Conservation (phyloP, 2,329 filamentous ascomycete genomes). For the Microcyclospora pomicola region DNA sequence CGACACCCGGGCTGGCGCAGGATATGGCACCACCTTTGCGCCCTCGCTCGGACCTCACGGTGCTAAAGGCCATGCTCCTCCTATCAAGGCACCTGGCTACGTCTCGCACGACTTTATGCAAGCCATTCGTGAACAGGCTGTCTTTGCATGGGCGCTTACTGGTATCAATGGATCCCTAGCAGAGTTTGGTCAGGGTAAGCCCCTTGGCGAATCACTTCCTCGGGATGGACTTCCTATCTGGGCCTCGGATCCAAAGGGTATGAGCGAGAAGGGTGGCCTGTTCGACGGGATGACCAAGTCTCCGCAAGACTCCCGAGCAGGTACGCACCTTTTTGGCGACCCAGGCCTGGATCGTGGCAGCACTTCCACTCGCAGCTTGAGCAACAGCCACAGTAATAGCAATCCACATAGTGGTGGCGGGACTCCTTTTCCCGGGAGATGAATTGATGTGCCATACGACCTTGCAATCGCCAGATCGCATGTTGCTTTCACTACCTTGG, state of each 20-base stretch:
- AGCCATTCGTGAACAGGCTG: conserved; percentile 68
- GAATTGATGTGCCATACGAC: too few relatives aligned
- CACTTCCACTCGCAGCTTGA: conserved; percentile 5
- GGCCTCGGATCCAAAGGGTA: conserved; percentile 27
- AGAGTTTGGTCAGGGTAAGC: conserved; percentile 47
- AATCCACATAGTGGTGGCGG: not conserved
- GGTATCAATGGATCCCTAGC: conserved; percentile 67
- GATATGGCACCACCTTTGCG: conserved; percentile 21
- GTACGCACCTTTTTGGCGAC: conserved; percentile 18
- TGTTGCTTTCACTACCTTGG: too few relatives aligned
- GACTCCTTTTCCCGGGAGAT: too few relatives aligned
- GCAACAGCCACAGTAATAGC: conserved; percentile 4
- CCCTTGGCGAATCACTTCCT: conserved; percentile 50
- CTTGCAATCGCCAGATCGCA: too few relatives aligned
- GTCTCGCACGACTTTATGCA: conserved; percentile 53
- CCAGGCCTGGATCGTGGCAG: conserved; percentile 15
- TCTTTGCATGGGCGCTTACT: conserved; percentile 74
- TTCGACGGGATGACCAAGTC: conserved; percentile 1
- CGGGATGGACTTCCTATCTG: conserved; percentile 47
- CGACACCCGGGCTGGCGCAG: conserved; percentile 20
- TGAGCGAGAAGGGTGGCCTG: conserved; percentile 4
- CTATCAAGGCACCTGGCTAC: conserved; percentile 11
- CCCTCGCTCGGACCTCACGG: conserved; percentile 22
- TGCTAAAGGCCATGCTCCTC: conserved; percentile 25
- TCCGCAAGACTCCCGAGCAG: conserved; percentile 2